Evolutionary conservation across 2,329 filamentous ascomycete genomes (phyloP), one percentile per base, ranked within the genome.

Genomic region (Nannizziopsis barbatae): DNA sequence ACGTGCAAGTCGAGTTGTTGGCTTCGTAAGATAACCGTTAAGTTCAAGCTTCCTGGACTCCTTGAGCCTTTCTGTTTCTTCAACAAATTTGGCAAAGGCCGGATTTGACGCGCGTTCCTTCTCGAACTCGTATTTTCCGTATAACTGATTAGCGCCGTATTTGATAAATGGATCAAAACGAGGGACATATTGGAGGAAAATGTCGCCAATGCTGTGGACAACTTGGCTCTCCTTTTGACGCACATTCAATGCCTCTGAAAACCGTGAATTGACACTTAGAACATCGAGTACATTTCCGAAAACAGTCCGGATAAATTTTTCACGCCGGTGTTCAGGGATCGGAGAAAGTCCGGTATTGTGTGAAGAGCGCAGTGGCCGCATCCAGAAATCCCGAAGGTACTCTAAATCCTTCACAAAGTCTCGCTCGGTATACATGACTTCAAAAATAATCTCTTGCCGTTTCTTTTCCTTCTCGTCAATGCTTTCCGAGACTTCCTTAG

Each of bases 321-420:
- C 90, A 52, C 88, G 81, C 50, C 86, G 81, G 52, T 86, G 81
- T 55, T 92, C 80, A 4, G 92, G 90, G 54, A 98, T 93, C 0
- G 89, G 90, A 3, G 90, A 95, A 12, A 77, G 76, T 53, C 63
- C 72, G 9, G 68, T 65, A 14, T 76, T 75, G 49, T 77, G 76
- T 14, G 83, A 81, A 22, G 83, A 85, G 43, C 88, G 81, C 50
- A 98, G 70, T 8, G 92, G 92, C 57, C 92, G 78, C 71, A 98
- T 95, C 92, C 92, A 98, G 73, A 96, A 98, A 70, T 98, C 92
- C 53, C 92, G 81, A 27, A 98, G 74, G 62, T 98, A 98, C 67
- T 98, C 92, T 59, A 98, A 73, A 66, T 98, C 92, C 71, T 98
- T 98, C 63, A 98, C 92, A 60, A 98, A 98, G 69, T 98, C 92